Evolutionary conservation across 1,284 basidiomycete genomes (phyloP).

Genomic region (Neolentinus lepideus): DNA sequence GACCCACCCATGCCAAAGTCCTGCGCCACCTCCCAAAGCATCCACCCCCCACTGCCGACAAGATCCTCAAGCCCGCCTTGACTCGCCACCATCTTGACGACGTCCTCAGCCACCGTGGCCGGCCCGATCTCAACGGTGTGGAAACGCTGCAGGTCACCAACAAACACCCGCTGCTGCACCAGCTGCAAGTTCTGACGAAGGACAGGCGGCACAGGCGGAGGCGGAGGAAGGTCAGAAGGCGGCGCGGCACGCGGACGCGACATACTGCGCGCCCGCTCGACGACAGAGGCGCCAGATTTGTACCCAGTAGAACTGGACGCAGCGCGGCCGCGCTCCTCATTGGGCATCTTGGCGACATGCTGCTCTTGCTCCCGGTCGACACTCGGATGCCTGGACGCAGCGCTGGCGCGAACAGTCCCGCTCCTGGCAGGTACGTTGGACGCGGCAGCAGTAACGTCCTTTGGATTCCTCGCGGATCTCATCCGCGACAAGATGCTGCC

Average conservation of each 20-base stretch:
- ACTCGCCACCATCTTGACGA: constrained; percentile 52
- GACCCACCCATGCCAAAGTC: constrained; percentile 80
- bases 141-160: constrained; percentile 68
- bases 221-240: not conserved
- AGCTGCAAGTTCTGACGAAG: not conserved
- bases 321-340: not conserved
- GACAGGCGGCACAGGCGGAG: not conserved
- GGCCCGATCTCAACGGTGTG: constrained; percentile 60
- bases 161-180: constrained; percentile 61
- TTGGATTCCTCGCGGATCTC: not conserved
- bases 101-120: constrained; percentile 56
- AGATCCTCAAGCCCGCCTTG: constrained; percentile 54
- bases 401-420: not conserved
- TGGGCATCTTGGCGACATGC: not conserved
- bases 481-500: not conserved
- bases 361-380: not conserved
- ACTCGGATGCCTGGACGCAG: not conserved
- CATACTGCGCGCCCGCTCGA: not conserved
- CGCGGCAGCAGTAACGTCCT: not conserved
- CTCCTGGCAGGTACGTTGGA: not conserved
- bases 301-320: not conserved
- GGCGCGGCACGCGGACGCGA: not conserved
- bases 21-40: constrained; percentile 73
- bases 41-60: constrained; percentile 59
- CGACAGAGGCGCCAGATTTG: not conserved